Evolutionary conservation across 306 rosid genomes (phyloP).

Genomic region (Castanea mollissima): DNA sequence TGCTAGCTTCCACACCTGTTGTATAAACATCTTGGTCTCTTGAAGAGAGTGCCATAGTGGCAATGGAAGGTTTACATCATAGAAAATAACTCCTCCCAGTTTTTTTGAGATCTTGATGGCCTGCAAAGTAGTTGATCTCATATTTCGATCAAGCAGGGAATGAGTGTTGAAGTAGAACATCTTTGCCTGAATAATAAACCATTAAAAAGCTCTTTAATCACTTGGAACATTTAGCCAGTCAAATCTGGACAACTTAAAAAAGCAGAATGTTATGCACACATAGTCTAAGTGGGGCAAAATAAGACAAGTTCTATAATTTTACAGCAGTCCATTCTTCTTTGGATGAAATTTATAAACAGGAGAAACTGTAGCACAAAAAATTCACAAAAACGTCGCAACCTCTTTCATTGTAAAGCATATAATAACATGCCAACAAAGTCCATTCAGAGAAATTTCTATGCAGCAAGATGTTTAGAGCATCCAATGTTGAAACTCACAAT

Average conservation of each 20-base stretch:
- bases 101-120: slow-evolving; percentile 76
- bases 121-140: slow-evolving; percentile 79
- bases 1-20: slow-evolving; percentile 79
- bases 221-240: slow-evolving; percentile 8
- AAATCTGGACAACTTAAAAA: background rate
- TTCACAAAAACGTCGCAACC: background rate
- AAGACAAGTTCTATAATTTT: background rate
- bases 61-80: slow-evolving; percentile 84
- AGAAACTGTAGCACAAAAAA: background rate
- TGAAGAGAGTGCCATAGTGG: slow-evolving; percentile 85
- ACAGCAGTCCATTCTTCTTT: background rate
- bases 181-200: slow-evolving; percentile 70
- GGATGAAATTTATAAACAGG: background rate
- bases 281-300: background rate
- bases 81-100: slow-evolving; percentile 79
- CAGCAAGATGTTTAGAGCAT: background rate
- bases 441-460: background rate
- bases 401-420: background rate
- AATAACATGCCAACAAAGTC: background rate
- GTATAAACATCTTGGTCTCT: slow-evolving; percentile 68
- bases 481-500: background rate
- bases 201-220: slow-evolving; percentile 11
- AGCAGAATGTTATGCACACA: background rate
- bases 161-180: slow-evolving; percentile 90
- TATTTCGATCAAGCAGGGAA: slow-evolving; percentile 79